Base-by-base conservation (phyloP, 768 basidiomycete species). In the Termitomyces sp. region DNA sequence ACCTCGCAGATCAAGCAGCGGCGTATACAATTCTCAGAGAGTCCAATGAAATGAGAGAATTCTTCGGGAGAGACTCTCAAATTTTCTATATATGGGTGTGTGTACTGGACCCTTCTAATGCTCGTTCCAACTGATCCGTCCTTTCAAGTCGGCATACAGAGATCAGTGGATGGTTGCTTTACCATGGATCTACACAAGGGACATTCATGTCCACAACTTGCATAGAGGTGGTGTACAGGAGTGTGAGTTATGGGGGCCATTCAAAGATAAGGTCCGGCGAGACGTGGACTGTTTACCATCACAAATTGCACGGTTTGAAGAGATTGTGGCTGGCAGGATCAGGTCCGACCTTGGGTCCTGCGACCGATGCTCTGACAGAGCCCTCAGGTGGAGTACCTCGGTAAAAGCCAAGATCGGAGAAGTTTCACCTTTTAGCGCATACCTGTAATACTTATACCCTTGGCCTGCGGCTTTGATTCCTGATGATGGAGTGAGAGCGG, bases 201-300 rank as follows among this genome's bases (percentile, higher is more conserved):
- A 57, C 8, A 58, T 58, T n/a, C 55, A 42, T 4, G 16, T 33
- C 9, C 36, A 12, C 16, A 36, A 3, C 6, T 33, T 59, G 8
- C 62, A 63, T 18, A 59, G 59, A 58, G 62, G 58, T 8, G 58
- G 62, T 4, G 3, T 52, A 1, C 12, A 2, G 3, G 58, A 59
- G 18, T 63, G 63, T 16, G 55, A 52, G 4, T 18, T 60, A 20
- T 63, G 63, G 63, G 7, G 28, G 35, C 55, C 54, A 1, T 63
- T 63, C 44, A 32, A 39, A 24, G 42, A 35, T 33, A 24, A 28
- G 4, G 44, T 63, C 7, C 54, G 55, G 11, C 13, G 22, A 1
- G 24, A 46, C 2, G 59, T 63, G 20, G 51, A 56, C 5, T 48
- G 46, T n/a, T 46, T 42, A 18, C 28, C 46, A 9, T 24, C 18